Evolutionary conservation across 768 basidiomycete species (phyloP).

Genomic region (Auricularia sp.): DNA sequence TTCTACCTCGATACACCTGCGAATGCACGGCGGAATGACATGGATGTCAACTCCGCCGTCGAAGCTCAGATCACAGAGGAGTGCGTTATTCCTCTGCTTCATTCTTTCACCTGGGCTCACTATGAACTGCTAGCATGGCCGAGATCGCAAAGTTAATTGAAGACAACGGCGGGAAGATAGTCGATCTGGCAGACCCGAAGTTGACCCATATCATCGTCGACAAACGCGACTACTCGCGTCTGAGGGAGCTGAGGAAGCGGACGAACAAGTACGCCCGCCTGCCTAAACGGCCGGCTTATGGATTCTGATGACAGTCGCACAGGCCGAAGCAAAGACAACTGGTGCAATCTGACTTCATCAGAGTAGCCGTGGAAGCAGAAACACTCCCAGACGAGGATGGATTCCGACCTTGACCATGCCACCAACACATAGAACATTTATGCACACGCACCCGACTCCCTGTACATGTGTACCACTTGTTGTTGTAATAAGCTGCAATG

Average conservation of each 20-base stretch:
- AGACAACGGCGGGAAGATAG: slow-evolving; percentile 65
- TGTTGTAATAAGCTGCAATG: too few species aligned
- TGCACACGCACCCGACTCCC: background rate
- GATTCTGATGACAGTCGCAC: slow-evolving; percentile 10
- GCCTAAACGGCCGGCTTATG: background rate
- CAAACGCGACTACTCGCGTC: slow-evolving; percentile 68
- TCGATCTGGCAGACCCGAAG: slow-evolving; percentile 60
- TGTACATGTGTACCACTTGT: background rate
- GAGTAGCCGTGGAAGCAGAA: slow-evolving; percentile 56
- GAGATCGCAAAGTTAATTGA: slow-evolving; percentile 42
- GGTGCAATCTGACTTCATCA: slow-evolving; percentile 67
- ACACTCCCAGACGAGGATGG: slow-evolving; percentile 82
- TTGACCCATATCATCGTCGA: slow-evolving; percentile 82
- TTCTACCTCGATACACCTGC: slow-evolving; percentile 82
- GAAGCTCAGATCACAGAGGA: slow-evolving; percentile 42
- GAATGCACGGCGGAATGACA: slow-evolving; percentile 58
- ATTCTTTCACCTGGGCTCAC: background rate
- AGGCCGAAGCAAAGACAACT: slow-evolving; percentile 78
- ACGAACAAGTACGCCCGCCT: slow-evolving; percentile 52
- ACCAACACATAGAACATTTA: background rate
- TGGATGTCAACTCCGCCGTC: slow-evolving; percentile 46
- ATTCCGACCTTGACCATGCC: slow-evolving; percentile 14
- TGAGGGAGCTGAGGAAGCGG: slow-evolving; percentile 56
- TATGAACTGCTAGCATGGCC: slow-evolving; percentile 38
- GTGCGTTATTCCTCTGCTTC: slow-evolving; percentile 28